Percentiles rank a stretch among this genome's conserved stretches.
These are phyloP conservation scores for Boletus semigastroideus DNA, from an alignment of 1,284 basidiomycete species.

Conservation along the genomic window DNA sequence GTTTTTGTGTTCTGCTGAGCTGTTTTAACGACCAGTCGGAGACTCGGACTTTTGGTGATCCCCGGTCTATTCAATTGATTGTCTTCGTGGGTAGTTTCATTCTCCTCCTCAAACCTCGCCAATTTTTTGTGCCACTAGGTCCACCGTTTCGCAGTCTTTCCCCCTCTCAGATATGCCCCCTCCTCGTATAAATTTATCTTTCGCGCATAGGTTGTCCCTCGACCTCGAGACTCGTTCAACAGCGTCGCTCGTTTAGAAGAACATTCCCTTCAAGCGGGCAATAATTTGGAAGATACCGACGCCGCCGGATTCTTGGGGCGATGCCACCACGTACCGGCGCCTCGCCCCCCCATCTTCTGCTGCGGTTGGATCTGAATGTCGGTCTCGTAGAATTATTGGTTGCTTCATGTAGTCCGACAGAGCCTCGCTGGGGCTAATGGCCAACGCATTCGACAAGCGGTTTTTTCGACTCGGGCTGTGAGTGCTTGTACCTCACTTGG, in stretches of 20 bases:
- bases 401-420: neutral
- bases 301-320: neutral
- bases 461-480: neutral
- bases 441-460: neutral
- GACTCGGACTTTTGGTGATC: neutral
- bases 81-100: conserved; percentile 3
- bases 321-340: neutral
- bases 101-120: neutral
- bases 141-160: neutral
- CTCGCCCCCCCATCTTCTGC: neutral
- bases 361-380: neutral
- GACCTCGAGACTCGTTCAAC: neutral
- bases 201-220: neutral
- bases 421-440: neutral
- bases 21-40: too few relatives aligned
- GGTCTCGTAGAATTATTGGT: neutral
- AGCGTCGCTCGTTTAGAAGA: neutral
- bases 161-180: neutral
- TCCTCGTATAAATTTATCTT: neutral
- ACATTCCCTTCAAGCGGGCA: neutral
- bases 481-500: neutral
- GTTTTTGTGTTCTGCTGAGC: neutral
- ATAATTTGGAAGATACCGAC: neutral
- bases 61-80: neutral
- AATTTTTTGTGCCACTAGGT: neutral